These are phyloP conservation scores for Penicillium maclennaniae DNA, from an alignment of 495 filamentous ascomycete genomes.

Conservation along the genomic window DNA sequence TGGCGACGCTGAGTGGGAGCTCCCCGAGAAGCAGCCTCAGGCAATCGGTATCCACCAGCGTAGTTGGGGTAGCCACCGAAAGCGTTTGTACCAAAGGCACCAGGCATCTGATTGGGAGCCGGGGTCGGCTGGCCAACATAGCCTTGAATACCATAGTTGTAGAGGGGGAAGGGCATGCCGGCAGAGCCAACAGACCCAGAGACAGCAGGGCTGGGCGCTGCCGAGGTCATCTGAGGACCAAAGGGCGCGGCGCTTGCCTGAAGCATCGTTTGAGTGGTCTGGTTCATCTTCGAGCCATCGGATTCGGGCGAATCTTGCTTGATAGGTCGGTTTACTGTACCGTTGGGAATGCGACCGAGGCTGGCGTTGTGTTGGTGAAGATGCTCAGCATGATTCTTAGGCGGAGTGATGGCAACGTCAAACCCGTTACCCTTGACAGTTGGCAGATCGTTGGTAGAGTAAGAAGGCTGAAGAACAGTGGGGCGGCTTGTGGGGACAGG, in stretches of 20 bases:
- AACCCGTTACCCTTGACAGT: slow-evolving; percentile 64
- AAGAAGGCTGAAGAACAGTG: slow-evolving; percentile 67
- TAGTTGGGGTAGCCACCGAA: slow-evolving; percentile 30
- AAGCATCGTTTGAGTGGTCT: slow-evolving; percentile 62
- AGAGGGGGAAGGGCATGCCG: slow-evolving; percentile 27
- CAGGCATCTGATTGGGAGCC: slow-evolving; percentile 25
- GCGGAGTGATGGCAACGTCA: slow-evolving; percentile 50
- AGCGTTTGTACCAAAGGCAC: slow-evolving; percentile 20
- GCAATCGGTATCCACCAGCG: slow-evolving; percentile 31
- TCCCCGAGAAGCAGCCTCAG: slow-evolving; percentile 27
- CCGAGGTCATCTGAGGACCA: slow-evolving; percentile 38
- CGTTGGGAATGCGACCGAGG: slow-evolving; percentile 70
- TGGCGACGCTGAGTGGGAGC: slow-evolving; percentile 26
- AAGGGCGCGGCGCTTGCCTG: slow-evolving; percentile 77
- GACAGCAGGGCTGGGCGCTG: slow-evolving; percentile 14
- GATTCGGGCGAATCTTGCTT: slow-evolving; percentile 57
- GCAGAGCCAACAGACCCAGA: slow-evolving; percentile 17
- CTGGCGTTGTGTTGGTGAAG: slow-evolving; percentile 80
- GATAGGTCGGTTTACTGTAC: slow-evolving; percentile 59
- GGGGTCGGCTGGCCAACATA: slow-evolving; percentile 29
- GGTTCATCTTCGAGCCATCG: slow-evolving; percentile 37
- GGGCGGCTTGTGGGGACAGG: slow-evolving; percentile 32
- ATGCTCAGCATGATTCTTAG: slow-evolving; percentile 67
- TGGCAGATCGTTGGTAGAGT: slow-evolving; percentile 86
- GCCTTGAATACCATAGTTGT: slow-evolving; percentile 31